Conservation (phyloP, 345 rosid genomes). For the Ceriops zippeliana region DNA sequence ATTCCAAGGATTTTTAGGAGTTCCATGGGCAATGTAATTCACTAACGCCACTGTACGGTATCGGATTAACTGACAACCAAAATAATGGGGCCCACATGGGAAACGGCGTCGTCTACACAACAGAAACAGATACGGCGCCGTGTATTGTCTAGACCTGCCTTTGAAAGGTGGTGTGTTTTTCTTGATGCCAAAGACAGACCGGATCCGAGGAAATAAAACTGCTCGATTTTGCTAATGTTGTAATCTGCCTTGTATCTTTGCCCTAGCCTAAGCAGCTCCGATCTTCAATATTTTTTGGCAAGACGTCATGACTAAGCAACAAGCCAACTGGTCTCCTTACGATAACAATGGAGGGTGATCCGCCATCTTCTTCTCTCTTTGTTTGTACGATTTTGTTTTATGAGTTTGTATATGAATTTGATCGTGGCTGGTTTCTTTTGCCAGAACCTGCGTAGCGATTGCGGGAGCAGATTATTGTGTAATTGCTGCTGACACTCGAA, state of each 20-base stretch:
- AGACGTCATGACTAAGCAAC: slow-evolving; percentile 71
- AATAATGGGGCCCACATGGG: too few species aligned
- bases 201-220: slow-evolving; percentile 22
- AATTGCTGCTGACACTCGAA: slow-evolving; percentile 91
- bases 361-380: neutral
- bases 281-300: neutral
- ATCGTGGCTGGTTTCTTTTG: neutral
- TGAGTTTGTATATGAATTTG: neutral
- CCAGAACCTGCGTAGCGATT: slow-evolving; percentile 84
- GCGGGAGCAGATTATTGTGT: slow-evolving; percentile 97
- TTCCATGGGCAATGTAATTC: too few species aligned
- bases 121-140: too few species aligned
- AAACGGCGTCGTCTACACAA: too few species aligned
- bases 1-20: too few species aligned
- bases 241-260: neutral
- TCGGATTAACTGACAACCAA: too few species aligned
- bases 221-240: neutral
- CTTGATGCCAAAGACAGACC: slow-evolving; percentile 36
- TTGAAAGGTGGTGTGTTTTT: slow-evolving; percentile 3
- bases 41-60: too few species aligned
- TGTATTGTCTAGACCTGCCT: too few species aligned
- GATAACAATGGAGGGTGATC: slow-evolving; percentile 98
- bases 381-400: neutral
- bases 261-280: neutral
- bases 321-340: slow-evolving; percentile 79